These are phyloP conservation scores for Hypomontagnella monticulosa DNA, from an alignment of 495 filamentous ascomycete genomes.

Conservation along the genomic window DNA sequence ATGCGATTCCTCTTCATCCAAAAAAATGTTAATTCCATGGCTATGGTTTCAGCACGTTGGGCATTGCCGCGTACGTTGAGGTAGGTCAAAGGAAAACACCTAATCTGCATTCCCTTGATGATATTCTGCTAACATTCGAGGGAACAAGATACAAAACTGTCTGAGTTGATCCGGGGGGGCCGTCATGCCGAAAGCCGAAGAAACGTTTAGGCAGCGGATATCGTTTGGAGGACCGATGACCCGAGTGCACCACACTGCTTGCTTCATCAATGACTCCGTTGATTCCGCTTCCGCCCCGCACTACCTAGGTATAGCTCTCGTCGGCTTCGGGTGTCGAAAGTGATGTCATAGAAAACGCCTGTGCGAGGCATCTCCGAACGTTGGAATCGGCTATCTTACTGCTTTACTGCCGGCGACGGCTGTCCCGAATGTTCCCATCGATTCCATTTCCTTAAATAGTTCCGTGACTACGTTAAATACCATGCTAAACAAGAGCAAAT, in stretches of 20 bases:
- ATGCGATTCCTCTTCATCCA: neutral
- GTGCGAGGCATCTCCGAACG: constrained; percentile 19
- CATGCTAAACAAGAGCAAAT: neutral
- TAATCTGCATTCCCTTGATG: constrained; percentile 1
- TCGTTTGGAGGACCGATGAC: too few species aligned
- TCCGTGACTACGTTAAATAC: too few species aligned
- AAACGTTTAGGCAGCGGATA: neutral
- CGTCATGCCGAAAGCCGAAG: constrained; percentile 20
- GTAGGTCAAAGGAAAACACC: neutral
- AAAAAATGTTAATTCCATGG: constrained; percentile 6
- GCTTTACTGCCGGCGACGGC: neutral
- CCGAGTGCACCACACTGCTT: neutral
- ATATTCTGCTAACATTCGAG: neutral
- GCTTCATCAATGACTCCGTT: neutral
- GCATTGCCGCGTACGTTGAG: neutral
- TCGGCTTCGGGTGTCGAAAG: constrained; percentile 6
- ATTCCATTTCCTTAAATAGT: neutral
- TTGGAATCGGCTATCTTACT: neutral
- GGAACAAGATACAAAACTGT: neutral
- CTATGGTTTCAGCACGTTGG: neutral
- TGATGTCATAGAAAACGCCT: constrained; percentile 14
- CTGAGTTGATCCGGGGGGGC: neutral
- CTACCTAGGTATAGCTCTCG: constrained; percentile 1
- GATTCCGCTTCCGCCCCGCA: constrained; percentile 7
- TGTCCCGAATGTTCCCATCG: neutral